These are phyloP conservation scores for Chamaecrista fasciculata DNA, from an alignment of 306 rosid species.

Conservation along the genomic window DNA sequence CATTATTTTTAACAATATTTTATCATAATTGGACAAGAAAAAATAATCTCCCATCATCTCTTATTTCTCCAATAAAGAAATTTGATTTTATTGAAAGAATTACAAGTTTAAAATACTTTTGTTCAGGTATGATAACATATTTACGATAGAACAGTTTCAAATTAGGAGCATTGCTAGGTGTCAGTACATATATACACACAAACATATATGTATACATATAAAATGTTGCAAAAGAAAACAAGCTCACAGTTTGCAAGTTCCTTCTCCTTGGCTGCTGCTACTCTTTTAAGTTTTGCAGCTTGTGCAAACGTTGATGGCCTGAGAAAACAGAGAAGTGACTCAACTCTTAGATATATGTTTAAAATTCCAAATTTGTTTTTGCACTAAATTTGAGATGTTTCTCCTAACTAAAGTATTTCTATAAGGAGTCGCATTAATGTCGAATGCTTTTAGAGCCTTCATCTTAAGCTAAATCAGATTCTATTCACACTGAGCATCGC, in stretches of 20 bases:
- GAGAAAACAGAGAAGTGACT: conserved; percentile 24
- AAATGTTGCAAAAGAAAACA: conserved; percentile 24
- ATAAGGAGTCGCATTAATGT: neutral
- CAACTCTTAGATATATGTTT: neutral
- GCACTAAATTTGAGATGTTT: neutral
- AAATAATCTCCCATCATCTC: neutral
- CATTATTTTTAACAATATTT: neutral
- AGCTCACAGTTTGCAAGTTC: conserved; percentile 75
- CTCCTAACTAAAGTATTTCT: neutral
- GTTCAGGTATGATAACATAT: neutral
- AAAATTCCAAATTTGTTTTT: conserved; percentile 11
- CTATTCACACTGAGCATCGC: neutral
- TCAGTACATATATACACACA: conserved; percentile 14
- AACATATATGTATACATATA: neutral
- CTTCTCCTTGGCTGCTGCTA: conserved; percentile 81
- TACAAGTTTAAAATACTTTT: neutral
- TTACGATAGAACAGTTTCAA: conserved; percentile 18
- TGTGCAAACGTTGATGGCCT: conserved; percentile 94
- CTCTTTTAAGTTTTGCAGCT: conserved; percentile 80
- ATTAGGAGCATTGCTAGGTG: conserved; percentile 2
- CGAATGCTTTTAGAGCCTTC: too few relatives aligned
- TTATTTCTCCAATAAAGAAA: neutral
- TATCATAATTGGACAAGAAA: neutral
- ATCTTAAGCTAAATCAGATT: neutral
- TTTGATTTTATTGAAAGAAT: neutral